Base-by-base conservation (phyloP, 148 eudicot genomes). In the Chenopodium suecicum region DNA sequence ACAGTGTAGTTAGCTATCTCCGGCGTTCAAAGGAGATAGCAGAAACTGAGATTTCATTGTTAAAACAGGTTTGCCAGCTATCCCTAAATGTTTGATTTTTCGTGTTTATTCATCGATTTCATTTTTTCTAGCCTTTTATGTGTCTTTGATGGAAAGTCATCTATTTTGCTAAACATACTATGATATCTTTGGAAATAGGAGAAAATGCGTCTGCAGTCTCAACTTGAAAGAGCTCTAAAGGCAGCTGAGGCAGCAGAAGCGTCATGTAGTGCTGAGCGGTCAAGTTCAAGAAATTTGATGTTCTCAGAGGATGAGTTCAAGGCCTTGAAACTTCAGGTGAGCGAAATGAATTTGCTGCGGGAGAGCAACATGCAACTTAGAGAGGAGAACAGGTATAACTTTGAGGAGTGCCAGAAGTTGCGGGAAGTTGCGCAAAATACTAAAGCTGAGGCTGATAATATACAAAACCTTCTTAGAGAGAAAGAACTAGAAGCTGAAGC, bases 11-110 rank as follows among this genome's bases (percentile, higher is more conserved):
- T 79, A 92, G 82, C 79, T 96, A 96, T 90, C 93, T 96, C 75
- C 90, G 98, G 3, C 93, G 99, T 71, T 89, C 99, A 44, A 96
- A 93, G 89, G 99, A 96, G 86, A 94, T 96, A 80, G 94, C 95
- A 20, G 99, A 96, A 80, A 94, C 97, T 37, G 99, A 96, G 87
- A 94, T 94, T 71, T 92, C 97, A 48, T 85, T 96, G 86, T 76
- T 96, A 82, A 94, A 91, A 84, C 99, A 96, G 88, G 99, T 85
- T 66, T 46, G 77, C 37, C 37, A 63, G 17, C 23, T 78, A 44
- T 31, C 47, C 17, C 14, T 62, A 44, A 12, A 34, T 82, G 16
- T 76, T 20, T 32, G 69, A 50, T 65, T 44, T 46, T 67, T 12
- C 52, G 9, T 7, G 16, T 47, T 8, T 25, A 9, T 73, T 23